Evolutionary conservation across 495 filamentous ascomycete species (phyloP).

Genomic region (Cercophora sp.): DNA sequence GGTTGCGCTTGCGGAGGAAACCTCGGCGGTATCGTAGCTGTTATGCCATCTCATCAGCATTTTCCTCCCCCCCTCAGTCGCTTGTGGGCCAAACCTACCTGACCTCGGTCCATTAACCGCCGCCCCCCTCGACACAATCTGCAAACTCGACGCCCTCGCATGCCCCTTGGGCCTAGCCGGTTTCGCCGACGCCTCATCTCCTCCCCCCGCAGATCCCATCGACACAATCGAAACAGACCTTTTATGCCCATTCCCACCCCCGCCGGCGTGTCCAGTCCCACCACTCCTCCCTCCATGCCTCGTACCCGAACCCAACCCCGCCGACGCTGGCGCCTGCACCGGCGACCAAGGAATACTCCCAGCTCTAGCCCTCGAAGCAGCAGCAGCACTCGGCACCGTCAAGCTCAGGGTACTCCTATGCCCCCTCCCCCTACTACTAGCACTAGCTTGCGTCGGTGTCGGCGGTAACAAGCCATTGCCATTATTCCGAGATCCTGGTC

Average conservation of each 20-base stretch:
- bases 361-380: conserved; percentile 33
- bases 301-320: conserved; percentile 19
- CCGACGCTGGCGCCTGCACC: not conserved
- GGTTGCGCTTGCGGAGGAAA: conserved; percentile 29
- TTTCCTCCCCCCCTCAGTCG: not conserved
- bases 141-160: conserved; percentile 78
- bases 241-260: conserved; percentile 46
- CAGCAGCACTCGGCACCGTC: conserved; percentile 44
- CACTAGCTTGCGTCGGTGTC: too few relatives aligned
- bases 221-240: conserved; percentile 95
- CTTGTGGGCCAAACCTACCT: conserved; percentile 28
- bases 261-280: conserved; percentile 7
- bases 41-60: conserved; percentile 6
- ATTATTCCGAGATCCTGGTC: too few relatives aligned
- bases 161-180: conserved; percentile 62
- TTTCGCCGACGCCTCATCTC: conserved; percentile 13
- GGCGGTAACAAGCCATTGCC: too few relatives aligned
- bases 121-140: conserved; percentile 59
- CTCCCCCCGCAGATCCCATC: conserved; percentile 53
- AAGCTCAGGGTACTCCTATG: conserved; percentile 58
- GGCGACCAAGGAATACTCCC: conserved; percentile 29
- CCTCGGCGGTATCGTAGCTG: conserved; percentile 41
- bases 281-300: not conserved
- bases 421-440: conserved; percentile 34
- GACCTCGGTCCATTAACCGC: conserved; percentile 29